Evolutionary conservation across 2,329 filamentous ascomycete species (phyloP).

Genomic region (Claviceps fusiformis): DNA sequence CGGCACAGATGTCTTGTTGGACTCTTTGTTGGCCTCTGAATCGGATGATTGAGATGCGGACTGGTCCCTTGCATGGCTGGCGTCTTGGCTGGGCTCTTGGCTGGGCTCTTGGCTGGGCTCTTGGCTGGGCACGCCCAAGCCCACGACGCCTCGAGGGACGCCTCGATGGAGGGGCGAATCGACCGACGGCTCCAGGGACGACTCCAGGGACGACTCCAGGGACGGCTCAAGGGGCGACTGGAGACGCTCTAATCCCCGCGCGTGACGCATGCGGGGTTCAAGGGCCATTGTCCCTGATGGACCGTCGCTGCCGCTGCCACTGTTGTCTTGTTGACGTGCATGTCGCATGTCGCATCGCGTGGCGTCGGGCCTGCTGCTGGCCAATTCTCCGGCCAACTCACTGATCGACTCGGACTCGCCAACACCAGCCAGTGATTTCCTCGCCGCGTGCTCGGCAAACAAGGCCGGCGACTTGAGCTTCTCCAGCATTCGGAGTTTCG

Average conservation of each 20-base stretch:
- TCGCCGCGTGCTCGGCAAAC: neutral
- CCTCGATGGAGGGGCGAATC: neutral
- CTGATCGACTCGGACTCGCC: neutral
- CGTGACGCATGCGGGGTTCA: neutral
- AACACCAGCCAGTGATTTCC: slow-evolving; percentile 3
- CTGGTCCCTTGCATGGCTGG: neutral
- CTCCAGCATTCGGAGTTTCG: slow-evolving; percentile 4
- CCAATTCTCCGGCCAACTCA: neutral
- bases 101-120: too few relatives aligned
- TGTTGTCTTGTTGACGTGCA: neutral
- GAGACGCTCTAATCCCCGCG: neutral
- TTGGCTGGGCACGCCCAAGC: too few relatives aligned
- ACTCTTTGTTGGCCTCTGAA: too few relatives aligned
- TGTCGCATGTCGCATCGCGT: neutral
- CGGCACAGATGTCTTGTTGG: neutral
- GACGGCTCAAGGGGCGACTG: too few relatives aligned
- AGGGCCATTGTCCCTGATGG: neutral
- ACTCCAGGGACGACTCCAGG: neutral
- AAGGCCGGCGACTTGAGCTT: slow-evolving; percentile 2
- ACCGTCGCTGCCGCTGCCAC: neutral
- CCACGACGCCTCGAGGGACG: neutral
- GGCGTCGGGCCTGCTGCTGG: neutral
- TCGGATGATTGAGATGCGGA: neutral
- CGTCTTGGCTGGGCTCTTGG: too few relatives aligned
- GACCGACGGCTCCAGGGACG: neutral